Evolutionary conservation across 768 basidiomycete species (phyloP), one percentile per base, ranked within the genome.

Genomic region (Russula vinacea): DNA sequence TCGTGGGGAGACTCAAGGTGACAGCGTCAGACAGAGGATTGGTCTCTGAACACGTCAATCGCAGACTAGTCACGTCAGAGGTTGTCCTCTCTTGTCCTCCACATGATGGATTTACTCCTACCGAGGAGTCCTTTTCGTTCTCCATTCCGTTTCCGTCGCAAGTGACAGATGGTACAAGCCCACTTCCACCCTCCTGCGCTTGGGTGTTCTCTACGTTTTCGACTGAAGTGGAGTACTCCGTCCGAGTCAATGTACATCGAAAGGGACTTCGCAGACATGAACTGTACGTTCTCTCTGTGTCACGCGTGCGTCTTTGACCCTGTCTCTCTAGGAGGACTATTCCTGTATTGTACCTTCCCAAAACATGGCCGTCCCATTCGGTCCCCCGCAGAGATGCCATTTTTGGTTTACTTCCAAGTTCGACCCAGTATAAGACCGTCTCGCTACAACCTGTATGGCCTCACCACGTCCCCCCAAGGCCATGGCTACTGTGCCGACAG

Each of bases 311-410:
- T 44, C 22, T 42, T 50, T 64, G 32, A 60, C 52, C 37, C 35
- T n/a, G 14, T 39, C 17, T 33, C 45, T 64, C 37, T 59, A 76
- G 75, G 56, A 73, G 69, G 65, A 62, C 62, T 42, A 73, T 80
- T 52, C 77, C 75, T 11, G 69, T 81, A 14, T 72, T 78, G 42
- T 80, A 80, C 67, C 72, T 81, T 22, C 80, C 80, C 2, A 79
- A 79, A 68, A 74, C 79, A 17, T 74, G 74, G 52, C 80, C 80
- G 4, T 44, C 69, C 16, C 59, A 72, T 42, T 75, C 78, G 17
- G 72, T 77, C 4, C 55, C 78, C 49, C 64, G 62, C 71, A 17
- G 74, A 77, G 24, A 76, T 74, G 17, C 69, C 69, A 58, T 70
- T 72, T 22, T 70, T 24, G 57, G 62, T 29, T 65, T 67, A n/a